Evolutionary conservation across 2,329 filamentous ascomycete species (phyloP).

Genomic region (Magnaporthiopsis incrustans): DNA sequence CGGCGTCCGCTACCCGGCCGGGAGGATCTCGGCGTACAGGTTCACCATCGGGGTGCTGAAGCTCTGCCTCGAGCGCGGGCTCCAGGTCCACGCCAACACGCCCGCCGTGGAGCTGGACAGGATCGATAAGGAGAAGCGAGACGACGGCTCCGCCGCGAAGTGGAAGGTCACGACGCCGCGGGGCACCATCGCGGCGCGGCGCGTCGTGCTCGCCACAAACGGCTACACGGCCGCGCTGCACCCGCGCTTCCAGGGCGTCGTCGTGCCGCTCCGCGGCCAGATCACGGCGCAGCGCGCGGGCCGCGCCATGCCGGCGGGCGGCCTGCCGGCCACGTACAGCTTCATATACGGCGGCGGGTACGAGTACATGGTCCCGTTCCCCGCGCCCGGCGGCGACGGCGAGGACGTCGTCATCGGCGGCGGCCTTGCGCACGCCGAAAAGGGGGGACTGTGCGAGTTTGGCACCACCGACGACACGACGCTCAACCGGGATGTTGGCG

Average conservation of each 20-base stretch:
- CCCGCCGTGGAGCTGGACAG: conserved; percentile 24
- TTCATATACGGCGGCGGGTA: conserved; percentile 54
- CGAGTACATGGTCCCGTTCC: conserved; percentile 58
- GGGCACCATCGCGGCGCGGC: conserved; percentile 31
- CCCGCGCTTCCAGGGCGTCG: conserved; percentile 33
- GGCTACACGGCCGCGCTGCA: conserved; percentile 40
- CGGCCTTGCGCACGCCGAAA: conserved; percentile 30
- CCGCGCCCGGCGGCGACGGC: conserved; percentile 35
- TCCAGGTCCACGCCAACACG: conserved; percentile 47
- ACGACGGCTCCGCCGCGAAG: neutral
- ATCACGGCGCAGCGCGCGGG: conserved; percentile 34
- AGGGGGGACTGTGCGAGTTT: conserved; percentile 36
- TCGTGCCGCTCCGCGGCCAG: conserved; percentile 43
- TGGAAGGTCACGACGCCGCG: conserved; percentile 35
- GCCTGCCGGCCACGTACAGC: conserved; percentile 46
- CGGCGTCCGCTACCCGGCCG: conserved; percentile 36
- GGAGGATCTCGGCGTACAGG: conserved; percentile 31
- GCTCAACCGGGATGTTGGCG: conserved; percentile 41
- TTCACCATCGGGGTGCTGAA: conserved; percentile 35
- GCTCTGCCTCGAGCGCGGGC: conserved; percentile 30
- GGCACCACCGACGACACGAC: conserved; percentile 49
- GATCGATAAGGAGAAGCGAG: conserved; percentile 1
- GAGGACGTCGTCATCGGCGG: conserved; percentile 56
- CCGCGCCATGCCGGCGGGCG: conserved; percentile 24
- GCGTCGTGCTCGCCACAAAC: conserved; percentile 45